These are phyloP conservation scores for Leccinum boreale DNA, from an alignment of 768 basidiomycete genomes.

Conservation along the genomic window DNA sequence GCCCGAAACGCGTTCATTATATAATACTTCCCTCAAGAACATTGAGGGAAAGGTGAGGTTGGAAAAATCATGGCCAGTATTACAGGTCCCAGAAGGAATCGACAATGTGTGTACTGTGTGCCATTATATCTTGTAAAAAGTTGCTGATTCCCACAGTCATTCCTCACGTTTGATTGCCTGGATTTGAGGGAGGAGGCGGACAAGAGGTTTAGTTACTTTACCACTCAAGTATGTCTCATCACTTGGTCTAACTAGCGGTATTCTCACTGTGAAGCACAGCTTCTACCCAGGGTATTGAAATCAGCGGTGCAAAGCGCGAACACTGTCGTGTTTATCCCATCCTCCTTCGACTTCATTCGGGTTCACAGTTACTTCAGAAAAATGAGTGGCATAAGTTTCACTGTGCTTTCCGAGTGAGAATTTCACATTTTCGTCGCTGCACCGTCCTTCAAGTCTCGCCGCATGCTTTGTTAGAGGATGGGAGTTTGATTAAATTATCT, in stretches of 20 bases:
- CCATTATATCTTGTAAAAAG: not conserved
- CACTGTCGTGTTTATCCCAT: constrained; percentile 87
- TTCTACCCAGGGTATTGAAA: constrained; percentile 79
- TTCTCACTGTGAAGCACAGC: constrained; percentile 36
- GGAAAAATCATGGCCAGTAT: constrained; percentile 65
- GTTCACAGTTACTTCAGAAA: constrained; percentile 85
- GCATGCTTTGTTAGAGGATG: not conserved
- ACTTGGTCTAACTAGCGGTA: not conserved
- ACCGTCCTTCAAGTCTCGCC: not conserved
- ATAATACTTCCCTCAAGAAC: constrained; percentile 73
- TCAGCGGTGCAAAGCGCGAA: constrained; percentile 92
- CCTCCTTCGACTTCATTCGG: constrained; percentile 94
- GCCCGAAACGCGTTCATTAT: constrained; percentile 81
- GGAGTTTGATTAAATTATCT: not conserved
- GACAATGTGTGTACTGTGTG: constrained; percentile 55
- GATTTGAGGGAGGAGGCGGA: constrained; percentile 79
- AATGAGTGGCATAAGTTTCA: constrained; percentile 62
- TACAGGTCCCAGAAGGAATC: constrained; percentile 80
- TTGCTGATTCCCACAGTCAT: constrained; percentile 45
- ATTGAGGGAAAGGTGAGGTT: constrained; percentile 79
- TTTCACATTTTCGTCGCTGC: not conserved
- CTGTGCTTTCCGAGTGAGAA: constrained; percentile 85
- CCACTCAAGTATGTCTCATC: constrained; percentile 58
- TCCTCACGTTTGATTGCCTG: constrained; percentile 68
- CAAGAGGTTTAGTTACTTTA: constrained; percentile 84